Base-by-base conservation (phyloP, 257 asterid genomes). In the Gentiana macrophylla region DNA sequence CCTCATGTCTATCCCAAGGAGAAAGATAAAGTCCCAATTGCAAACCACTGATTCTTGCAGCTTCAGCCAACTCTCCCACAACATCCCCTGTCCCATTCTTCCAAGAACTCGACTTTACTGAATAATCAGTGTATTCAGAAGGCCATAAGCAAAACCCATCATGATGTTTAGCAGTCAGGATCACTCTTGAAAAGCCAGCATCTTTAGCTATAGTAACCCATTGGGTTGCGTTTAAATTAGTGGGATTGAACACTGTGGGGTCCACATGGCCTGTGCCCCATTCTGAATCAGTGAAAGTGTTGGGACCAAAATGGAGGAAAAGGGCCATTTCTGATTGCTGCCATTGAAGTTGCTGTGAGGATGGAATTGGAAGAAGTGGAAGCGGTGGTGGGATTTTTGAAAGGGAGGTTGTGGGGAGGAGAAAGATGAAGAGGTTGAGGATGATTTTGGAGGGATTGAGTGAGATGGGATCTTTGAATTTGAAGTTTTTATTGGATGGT, bases 101-200 rank as follows among this genome's bases (percentile, higher is more conserved):
- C 97, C 98, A 92, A 46, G 82, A 58, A 70, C 94, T 83, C 4
- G 95, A 83, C 69, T 80, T 80, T 9, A 92, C 94, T 4, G 97
- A 83, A 61, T 87, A 92, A 70, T 92, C 88, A 33, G 97, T 85
- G 54, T 83, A 92, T 41, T 80, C 72, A 4, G 95, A 83, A 2
- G 97, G 97, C 97, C 98, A 92, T 1, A 92, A 76, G 53, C 98
- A 92, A 59, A 92, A 92, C 32, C 98, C 98, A 74, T 92, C 98
- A 58, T 92, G 97, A 69, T 92, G 98, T 68, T 92, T 92, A 8
- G 86, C 80, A 36, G 98, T 92, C 10, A 92, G 74, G 12, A 92
- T 61, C 3, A 88, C 72, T 64, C 82, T 72, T 0, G 83, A 73
- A 61, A 92, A 92, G 1, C 97, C 98, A 33, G 73, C 61, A 24